phyloP scores from a whole-genome alignment of 306 rosid genomes.

The Psophocarpus tetragonolobus region DNA sequence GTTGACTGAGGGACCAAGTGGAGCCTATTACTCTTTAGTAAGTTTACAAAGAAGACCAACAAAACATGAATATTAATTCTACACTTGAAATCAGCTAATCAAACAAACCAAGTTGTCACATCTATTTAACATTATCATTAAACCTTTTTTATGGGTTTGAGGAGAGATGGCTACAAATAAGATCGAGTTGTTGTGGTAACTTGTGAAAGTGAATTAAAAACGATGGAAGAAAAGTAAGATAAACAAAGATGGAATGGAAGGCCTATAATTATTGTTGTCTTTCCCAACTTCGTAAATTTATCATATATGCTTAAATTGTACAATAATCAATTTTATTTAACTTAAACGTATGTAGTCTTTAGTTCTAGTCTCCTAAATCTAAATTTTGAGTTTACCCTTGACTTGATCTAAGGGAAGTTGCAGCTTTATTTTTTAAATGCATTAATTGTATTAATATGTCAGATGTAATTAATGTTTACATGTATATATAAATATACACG shows the following conservation, averaged over 20 bases:
- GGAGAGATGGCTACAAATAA: background rate
- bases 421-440: background rate
- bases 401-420: background rate
- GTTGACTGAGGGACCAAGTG: constrained; percentile 58
- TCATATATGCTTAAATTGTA: background rate
- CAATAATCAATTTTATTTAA: background rate
- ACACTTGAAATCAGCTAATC: constrained; percentile 16
- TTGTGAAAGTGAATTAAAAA: background rate
- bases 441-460: background rate
- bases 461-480: background rate
- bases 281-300: background rate
- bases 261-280: background rate
- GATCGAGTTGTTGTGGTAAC: background rate
- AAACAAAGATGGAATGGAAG: background rate
- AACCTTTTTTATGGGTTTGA: background rate
- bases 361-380: background rate
- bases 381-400: background rate
- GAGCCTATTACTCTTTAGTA: constrained; percentile 68
- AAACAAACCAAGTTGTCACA: background rate
- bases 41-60: constrained; percentile 53
- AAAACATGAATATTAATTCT: background rate
- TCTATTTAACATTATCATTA: background rate
- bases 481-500: background rate
- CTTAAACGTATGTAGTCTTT: background rate
- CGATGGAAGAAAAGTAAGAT: background rate